Conservation (phyloP, 768 basidiomycete species). For the Termitomyces sp. region DNA sequence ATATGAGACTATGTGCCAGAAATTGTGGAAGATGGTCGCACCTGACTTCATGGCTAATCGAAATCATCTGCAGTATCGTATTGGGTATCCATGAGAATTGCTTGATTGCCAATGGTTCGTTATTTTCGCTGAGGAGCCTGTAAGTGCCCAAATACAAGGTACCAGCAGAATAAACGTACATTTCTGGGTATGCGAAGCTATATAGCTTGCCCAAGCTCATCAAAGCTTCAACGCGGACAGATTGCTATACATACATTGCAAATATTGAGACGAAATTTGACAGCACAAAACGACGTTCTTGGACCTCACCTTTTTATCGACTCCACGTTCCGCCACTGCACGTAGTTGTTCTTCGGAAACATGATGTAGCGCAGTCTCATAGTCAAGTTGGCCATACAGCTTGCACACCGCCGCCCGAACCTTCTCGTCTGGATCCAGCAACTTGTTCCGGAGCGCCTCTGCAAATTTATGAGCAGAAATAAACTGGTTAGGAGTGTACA, state of each 20-base stretch:
- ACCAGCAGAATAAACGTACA: slow-evolving; percentile 51
- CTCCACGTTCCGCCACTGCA: slow-evolving; percentile 60
- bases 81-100: slow-evolving; percentile 96
- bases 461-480: background rate
- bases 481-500: background rate
- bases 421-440: slow-evolving; percentile 87
- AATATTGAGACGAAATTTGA: background rate
- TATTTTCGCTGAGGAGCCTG: slow-evolving; percentile 60
- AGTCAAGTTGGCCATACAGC: slow-evolving; percentile 79
- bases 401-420: slow-evolving; percentile 83
- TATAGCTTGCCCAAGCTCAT: slow-evolving; percentile 74
- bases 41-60: slow-evolving; percentile 54
- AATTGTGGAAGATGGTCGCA: slow-evolving; percentile 20
- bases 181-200: slow-evolving; percentile 78
- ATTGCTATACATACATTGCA: slow-evolving; percentile 29
- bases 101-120: slow-evolving; percentile 59
- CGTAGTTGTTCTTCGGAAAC: slow-evolving; percentile 59
- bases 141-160: background rate
- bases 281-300: background rate
- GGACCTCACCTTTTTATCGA: slow-evolving; percentile 76
- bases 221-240: slow-evolving; percentile 72
- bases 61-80: slow-evolving; percentile 51
- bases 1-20: background rate
- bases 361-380: slow-evolving; percentile 84
- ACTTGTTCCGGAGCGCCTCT: slow-evolving; percentile 60